Evolutionary conservation across 441 rosid species (phyloP).

Genomic region (Metrosideros polymorpha): DNA sequence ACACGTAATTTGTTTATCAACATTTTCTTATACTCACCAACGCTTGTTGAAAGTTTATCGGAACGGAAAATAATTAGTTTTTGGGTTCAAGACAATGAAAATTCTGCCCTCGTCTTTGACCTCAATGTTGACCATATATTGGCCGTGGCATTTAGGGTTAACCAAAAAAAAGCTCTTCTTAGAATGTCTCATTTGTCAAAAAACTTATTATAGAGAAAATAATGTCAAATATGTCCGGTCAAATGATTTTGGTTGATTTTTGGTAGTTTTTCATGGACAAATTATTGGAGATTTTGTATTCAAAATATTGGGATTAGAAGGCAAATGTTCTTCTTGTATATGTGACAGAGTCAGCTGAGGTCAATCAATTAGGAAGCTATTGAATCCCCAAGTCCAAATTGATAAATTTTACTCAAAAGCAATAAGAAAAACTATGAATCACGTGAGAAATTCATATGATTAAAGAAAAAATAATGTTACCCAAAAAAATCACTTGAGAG

Average conservation of each 20-base stretch:
- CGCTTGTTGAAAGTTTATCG: neutral
- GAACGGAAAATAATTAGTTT: neutral
- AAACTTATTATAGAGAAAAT: neutral
- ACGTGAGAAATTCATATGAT: neutral
- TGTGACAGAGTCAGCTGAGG: accelerated
- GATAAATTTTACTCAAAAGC: neutral
- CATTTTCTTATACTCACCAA: no score
- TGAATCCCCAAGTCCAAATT: neutral
- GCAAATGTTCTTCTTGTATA: neutral
- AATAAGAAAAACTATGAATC: neutral
- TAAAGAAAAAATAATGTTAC: neutral
- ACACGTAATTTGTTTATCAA: neutral
- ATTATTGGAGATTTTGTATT: neutral
- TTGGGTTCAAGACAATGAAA: neutral
- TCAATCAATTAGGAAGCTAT: neutral
- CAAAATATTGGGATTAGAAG: neutral
- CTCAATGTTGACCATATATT: neutral
- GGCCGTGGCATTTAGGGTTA: neutral
- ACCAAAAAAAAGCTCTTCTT: neutral
- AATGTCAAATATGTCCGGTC: neutral
- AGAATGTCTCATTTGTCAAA: neutral
- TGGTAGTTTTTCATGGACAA: neutral
- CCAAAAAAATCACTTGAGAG: neutral
- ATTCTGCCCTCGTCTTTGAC: neutral
- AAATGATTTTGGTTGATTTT: neutral